A percentile compares a stretch with the other conserved stretches of the same genome.
Evolutionary conservation across 352 stramenopile genomes (phyloP).

Genomic region (Phytophthora niederhauseri): DNA sequence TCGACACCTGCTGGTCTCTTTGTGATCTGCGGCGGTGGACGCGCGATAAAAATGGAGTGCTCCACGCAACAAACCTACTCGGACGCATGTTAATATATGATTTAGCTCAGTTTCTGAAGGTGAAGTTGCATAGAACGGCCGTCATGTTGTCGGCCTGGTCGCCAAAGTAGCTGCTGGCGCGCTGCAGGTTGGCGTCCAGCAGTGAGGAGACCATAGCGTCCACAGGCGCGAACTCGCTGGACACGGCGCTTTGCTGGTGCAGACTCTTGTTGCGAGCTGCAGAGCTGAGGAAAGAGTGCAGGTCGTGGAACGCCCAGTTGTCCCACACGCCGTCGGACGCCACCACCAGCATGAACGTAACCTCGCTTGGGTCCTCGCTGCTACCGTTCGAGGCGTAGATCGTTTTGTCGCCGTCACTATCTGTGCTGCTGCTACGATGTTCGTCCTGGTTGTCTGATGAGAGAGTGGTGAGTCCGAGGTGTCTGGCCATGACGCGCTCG

Average conservation of each 20-base stretch:
- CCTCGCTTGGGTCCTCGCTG: conserved; percentile 8
- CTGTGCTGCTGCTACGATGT: background rate
- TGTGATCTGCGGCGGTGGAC: conserved; percentile 16
- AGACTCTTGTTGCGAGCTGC: conserved; percentile 10
- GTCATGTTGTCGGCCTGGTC: conserved; percentile 92
- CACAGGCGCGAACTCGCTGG: conserved; percentile 15
- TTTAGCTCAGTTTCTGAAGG: conserved; percentile 3
- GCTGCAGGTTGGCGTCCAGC: conserved; percentile 67
- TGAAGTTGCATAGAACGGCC: conserved; percentile 65
- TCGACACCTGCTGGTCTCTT: background rate
- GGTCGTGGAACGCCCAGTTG: conserved; percentile 88
- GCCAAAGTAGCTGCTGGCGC: conserved; percentile 74
- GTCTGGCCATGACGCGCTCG: conserved; percentile 34
- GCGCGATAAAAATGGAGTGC: background rate
- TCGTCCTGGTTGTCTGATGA: conserved; percentile 30
- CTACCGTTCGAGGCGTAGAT: conserved; percentile 5
- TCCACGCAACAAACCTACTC: background rate
- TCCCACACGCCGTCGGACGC: conserved; percentile 91
- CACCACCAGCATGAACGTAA: conserved; percentile 59
- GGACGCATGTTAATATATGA: background rate
- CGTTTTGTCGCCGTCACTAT: conserved; percentile 14
- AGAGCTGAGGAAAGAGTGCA: conserved; percentile 54
- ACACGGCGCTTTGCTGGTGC: conserved; percentile 10
- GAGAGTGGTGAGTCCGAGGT: conserved; percentile 6
- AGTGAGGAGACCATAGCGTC: conserved; percentile 46